Percentiles rank a stretch among this genome's conserved stretches.
These are phyloP conservation scores for Hypocrella siamensis DNA, from an alignment of 2,329 filamentous ascomycete species.

Conservation along the genomic window DNA sequence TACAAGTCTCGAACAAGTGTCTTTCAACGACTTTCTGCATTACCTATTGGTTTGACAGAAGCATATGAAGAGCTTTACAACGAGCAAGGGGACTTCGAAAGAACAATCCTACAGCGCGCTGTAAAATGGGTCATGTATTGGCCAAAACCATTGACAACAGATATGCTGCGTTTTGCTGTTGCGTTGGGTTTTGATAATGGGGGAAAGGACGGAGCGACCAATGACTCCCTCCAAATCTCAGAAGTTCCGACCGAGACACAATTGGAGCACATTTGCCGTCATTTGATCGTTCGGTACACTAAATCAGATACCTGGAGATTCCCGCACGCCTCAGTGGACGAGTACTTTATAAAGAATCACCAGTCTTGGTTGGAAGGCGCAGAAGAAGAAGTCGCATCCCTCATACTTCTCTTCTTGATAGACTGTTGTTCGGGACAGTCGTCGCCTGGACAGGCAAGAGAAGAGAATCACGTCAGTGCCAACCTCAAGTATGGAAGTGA, in stretches of 20 bases:
- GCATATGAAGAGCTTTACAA: not conserved
- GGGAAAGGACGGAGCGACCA: no score
- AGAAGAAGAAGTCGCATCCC: not conserved
- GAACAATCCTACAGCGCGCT: not conserved
- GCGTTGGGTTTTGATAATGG: no score
- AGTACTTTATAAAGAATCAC: not conserved
- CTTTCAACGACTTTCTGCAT: no score
- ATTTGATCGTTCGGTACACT: not conserved
- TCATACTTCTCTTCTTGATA: not conserved
- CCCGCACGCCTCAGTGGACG: not conserved
- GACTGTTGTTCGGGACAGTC: no score
- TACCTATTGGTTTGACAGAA: no score
- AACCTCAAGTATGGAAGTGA: no score
- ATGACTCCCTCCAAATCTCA: not conserved
- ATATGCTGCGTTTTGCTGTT: not conserved
- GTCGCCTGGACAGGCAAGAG: no score
- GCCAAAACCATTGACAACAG: not conserved
- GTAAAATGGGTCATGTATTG: not conserved
- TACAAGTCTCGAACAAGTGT: no score
- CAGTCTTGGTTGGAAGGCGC: not conserved
- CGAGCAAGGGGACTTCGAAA: not conserved
- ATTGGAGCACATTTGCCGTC: not conserved
- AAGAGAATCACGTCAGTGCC: no score
- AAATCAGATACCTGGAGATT: not conserved
- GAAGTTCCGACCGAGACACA: not conserved